These are phyloP conservation scores for Bruguiera gymnorhiza DNA, from an alignment of 345 rosid species.

Conservation along the genomic window DNA sequence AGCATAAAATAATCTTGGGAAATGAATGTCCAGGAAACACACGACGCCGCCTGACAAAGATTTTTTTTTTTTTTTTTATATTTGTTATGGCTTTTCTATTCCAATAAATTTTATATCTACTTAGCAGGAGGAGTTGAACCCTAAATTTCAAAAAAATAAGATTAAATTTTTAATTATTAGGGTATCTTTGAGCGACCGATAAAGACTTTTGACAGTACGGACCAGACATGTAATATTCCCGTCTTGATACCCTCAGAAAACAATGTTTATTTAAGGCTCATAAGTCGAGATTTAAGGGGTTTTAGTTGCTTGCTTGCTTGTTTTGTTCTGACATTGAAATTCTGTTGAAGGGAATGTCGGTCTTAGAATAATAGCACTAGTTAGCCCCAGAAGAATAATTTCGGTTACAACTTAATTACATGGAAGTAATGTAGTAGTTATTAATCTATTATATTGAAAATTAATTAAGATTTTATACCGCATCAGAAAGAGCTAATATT, in stretches of 20 bases:
- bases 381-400: slow-evolving; percentile 22
- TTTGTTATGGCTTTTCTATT: too few relatives aligned
- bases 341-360: slow-evolving; percentile 36
- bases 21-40: slow-evolving; percentile 28
- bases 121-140: too few relatives aligned
- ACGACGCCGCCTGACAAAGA: slow-evolving; percentile 54
- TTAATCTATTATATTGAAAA: too few relatives aligned
- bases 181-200: slow-evolving; percentile 32
- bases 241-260: not conserved
- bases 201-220: slow-evolving; percentile 52
- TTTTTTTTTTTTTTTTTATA: slow-evolving; percentile 13
- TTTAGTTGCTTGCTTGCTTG: slow-evolving; percentile 23
- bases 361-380: slow-evolving; percentile 17
- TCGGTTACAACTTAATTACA: not conserved
- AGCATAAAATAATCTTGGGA: slow-evolving; percentile 1
- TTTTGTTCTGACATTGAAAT: slow-evolving; percentile 34
- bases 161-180: too few relatives aligned
- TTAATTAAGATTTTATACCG: too few relatives aligned
- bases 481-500: too few relatives aligned
- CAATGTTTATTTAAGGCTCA: not conserved
- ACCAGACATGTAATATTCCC: slow-evolving; percentile 15
- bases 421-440: not conserved
- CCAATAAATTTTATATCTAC: too few relatives aligned
- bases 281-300: slow-evolving; percentile 45
- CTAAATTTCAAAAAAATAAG: too few relatives aligned